Conservation (phyloP, 306 rosid species). For the Prinsepia uniflora region DNA sequence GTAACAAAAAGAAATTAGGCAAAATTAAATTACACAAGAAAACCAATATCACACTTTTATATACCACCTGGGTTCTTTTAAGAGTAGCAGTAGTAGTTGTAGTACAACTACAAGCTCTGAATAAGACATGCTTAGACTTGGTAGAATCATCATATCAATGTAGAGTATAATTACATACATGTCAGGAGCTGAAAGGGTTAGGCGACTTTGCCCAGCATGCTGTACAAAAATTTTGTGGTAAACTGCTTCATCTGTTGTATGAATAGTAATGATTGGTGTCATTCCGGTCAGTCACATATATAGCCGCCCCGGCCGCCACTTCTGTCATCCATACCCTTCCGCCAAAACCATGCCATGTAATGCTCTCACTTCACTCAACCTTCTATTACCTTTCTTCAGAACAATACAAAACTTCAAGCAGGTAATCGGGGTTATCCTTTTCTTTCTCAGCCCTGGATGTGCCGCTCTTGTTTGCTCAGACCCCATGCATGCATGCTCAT, state of each 20-base stretch:
- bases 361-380: constrained; percentile 37
- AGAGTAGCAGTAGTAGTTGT: background rate
- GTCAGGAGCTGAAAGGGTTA: constrained; percentile 75
- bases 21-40: constrained; percentile 12
- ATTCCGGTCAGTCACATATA: constrained; percentile 27
- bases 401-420: constrained; percentile 63
- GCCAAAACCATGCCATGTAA: constrained; percentile 77
- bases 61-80: constrained; percentile 33
- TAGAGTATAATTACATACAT: constrained; percentile 81
- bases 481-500: constrained; percentile 40
- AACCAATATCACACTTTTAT: constrained; percentile 34
- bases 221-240: constrained; percentile 51
- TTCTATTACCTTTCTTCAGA: constrained; percentile 49
- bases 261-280: constrained; percentile 28
- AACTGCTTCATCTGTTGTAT: constrained; percentile 26
- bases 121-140: constrained; percentile 11
- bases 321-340: constrained; percentile 54
- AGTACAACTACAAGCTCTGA: constrained; percentile 3
- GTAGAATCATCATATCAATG: constrained; percentile 5
- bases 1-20: background rate
- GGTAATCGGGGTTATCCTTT: constrained; percentile 68
- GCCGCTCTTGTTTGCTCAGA: constrained; percentile 47
- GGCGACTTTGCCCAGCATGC: constrained; percentile 53
- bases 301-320: constrained; percentile 20
- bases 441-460: constrained; percentile 70